A percentile compares a stretch with the other conserved stretches of the same genome.
Conservation (phyloP, 2,329 filamentous ascomycete genomes). For the Colletotrichum abscissum region DNA sequence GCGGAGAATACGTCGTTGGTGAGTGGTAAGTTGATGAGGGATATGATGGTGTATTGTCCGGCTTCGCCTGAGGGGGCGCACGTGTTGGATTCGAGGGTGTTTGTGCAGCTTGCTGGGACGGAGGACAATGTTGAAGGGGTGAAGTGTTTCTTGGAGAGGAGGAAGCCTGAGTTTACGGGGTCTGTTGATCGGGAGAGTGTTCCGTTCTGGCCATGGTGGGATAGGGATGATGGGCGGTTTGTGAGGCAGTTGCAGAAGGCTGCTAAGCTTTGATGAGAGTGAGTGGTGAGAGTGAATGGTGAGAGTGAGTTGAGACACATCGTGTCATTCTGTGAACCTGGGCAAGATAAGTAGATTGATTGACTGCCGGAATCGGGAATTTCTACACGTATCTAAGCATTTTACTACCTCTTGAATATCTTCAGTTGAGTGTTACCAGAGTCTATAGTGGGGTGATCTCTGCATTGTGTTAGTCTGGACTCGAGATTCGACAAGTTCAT, state of each 20-base stretch:
- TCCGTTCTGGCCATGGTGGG: background rate
- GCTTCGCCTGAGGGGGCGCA: conserved; percentile 75
- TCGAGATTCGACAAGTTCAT: background rate
- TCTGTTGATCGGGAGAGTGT: background rate
- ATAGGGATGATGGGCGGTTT: background rate
- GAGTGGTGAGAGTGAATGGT: background rate
- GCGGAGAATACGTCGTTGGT: background rate
- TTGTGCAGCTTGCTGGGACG: conserved; percentile 68
- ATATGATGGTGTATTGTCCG: conserved; percentile 48
- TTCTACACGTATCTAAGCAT: background rate
- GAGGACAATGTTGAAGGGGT: conserved; percentile 76
- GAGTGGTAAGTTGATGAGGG: background rate
- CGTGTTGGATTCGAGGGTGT: conserved; percentile 73
- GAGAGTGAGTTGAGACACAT: no score
- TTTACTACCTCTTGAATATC: background rate
- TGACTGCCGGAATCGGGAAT: background rate
- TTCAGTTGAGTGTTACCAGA: background rate
- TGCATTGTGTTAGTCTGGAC: background rate
- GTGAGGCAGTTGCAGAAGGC: background rate
- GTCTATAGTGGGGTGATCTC: background rate
- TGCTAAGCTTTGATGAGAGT: background rate
- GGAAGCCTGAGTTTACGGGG: conserved; percentile 66
- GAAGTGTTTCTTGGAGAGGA: conserved; percentile 76
- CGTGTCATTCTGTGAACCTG: background rate
- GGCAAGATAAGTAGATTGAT: background rate